phyloP scores from a whole-genome alignment of 768 basidiomycete genomes.

The Rhizopogon roseolus region DNA sequence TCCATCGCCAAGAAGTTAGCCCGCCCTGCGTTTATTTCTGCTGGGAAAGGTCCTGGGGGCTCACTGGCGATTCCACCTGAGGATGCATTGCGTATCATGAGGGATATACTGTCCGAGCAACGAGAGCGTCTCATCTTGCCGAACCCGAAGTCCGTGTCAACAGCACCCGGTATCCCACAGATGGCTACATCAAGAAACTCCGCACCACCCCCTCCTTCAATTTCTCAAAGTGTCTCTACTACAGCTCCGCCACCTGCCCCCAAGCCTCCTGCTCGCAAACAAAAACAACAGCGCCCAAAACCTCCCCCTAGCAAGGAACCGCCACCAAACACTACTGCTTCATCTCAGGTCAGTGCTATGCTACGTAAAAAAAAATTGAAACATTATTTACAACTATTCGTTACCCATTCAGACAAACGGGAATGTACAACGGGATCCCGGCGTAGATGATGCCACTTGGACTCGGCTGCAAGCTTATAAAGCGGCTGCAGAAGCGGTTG shows the following conservation, averaged over 20 bases:
- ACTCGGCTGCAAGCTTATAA: slow-evolving; percentile 37
- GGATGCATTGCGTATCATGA: slow-evolving; percentile 26
- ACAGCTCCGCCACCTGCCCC: slow-evolving; percentile 12
- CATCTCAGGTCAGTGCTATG: background rate
- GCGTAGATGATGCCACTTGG: slow-evolving; percentile 53
- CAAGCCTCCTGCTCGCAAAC: slow-evolving; percentile 2
- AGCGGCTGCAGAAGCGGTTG: slow-evolving; percentile 19
- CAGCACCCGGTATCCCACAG: slow-evolving; percentile 6
- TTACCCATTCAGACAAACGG: background rate
- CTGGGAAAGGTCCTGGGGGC: slow-evolving; percentile 11
- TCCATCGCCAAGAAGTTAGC: slow-evolving; percentile 47
- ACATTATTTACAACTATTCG: background rate
- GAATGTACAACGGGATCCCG: slow-evolving; percentile 36
- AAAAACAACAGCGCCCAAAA: background rate
- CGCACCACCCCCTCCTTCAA: slow-evolving; percentile 18
- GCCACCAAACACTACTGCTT: background rate
- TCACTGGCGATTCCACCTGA: slow-evolving; percentile 15
- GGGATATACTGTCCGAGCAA: slow-evolving; percentile 18
- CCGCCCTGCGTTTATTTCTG: slow-evolving; percentile 30
- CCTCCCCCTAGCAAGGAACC: background rate
- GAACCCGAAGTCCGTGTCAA: background rate
- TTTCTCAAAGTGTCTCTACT: slow-evolving; percentile 14
- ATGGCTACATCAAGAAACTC: slow-evolving; percentile 14
- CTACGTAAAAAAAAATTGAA: background rate
- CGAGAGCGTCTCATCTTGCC: slow-evolving; percentile 20